A percentile compares a stretch with the other conserved stretches of the same genome.
Evolutionary conservation across 768 basidiomycete species (phyloP).

Genomic region (Podaxis carcinomalis): DNA sequence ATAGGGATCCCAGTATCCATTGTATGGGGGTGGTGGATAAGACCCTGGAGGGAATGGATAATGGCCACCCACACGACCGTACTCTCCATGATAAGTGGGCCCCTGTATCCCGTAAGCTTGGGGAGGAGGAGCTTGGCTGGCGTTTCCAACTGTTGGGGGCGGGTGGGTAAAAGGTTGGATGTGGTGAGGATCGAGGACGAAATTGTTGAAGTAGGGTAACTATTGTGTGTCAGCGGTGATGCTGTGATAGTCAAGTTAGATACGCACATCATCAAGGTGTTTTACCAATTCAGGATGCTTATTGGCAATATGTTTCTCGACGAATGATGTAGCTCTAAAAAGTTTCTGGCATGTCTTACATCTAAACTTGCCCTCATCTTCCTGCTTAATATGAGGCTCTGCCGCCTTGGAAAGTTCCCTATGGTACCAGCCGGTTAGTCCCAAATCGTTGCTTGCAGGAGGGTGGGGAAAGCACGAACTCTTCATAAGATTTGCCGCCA

Average conservation of each 20-base stretch:
- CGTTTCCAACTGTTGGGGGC: constrained; percentile 62
- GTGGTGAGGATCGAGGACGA: constrained; percentile 92
- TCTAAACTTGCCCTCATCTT: constrained; percentile 95
- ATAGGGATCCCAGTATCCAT: constrained; percentile 39
- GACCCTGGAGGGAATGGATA: constrained; percentile 27
- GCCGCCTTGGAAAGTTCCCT: constrained; percentile 82
- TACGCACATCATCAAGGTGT: constrained; percentile 72
- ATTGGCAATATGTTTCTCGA: constrained; percentile 95
- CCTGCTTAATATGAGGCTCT: constrained; percentile 83
- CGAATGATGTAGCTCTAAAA: constrained; percentile 95
- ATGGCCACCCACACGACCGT: constrained; percentile 24
- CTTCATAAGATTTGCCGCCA: constrained; percentile 85
- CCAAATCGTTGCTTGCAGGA: constrained; percentile 5
- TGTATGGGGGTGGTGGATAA: constrained; percentile 44
- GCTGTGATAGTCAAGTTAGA: neutral
- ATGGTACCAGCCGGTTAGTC: constrained; percentile 6
- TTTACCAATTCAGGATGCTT: constrained; percentile 89
- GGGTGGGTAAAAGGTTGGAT: constrained; percentile 83
- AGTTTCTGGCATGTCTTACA: constrained; percentile 97
- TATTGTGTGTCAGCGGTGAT: constrained; percentile 25
- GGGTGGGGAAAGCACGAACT: constrained; percentile 43
- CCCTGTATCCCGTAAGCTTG: constrained; percentile 83
- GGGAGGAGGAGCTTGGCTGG: constrained; percentile 68
- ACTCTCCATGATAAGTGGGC: constrained; percentile 40
- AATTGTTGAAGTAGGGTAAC: constrained; percentile 93